phyloP scores from a whole-genome alignment of 2,329 filamentous ascomycete species.

The Zasmidium cellare region DNA sequence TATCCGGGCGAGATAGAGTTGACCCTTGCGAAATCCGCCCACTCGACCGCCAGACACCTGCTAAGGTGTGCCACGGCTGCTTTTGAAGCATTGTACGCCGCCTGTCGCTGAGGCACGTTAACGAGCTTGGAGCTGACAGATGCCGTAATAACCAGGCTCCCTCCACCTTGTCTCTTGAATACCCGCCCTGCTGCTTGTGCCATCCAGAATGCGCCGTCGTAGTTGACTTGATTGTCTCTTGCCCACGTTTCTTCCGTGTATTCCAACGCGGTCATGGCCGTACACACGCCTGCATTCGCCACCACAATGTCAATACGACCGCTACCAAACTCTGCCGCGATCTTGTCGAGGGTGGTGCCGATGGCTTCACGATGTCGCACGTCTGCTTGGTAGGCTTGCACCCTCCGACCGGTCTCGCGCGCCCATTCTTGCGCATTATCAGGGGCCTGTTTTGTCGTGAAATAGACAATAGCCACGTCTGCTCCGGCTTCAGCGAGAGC shows the following conservation, averaged over 20 bases:
- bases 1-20: constrained; percentile 69
- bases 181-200: constrained; percentile 84
- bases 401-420: constrained; percentile 63
- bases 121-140: constrained; percentile 78
- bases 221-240: constrained; percentile 79
- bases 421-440: constrained; percentile 64
- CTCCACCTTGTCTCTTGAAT: constrained; percentile 65
- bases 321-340: constrained; percentile 70
- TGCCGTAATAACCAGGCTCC: constrained; percentile 65
- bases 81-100: constrained; percentile 64
- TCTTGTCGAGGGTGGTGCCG: constrained; percentile 57
- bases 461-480: constrained; percentile 66
- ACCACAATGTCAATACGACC: constrained; percentile 67
- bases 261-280: constrained; percentile 67
- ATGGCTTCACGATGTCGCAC: constrained; percentile 59
- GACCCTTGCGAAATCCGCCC: constrained; percentile 67
- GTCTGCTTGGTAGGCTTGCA: constrained; percentile 67
- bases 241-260: constrained; percentile 70
- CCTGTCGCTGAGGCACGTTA: constrained; percentile 76
- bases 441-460: constrained; percentile 61
- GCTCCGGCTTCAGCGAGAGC: constrained; percentile 65
- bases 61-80: constrained; percentile 61
- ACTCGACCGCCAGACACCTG: constrained; percentile 65
- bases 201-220: constrained; percentile 83
- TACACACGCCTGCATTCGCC: constrained; percentile 70